phyloP scores from a whole-genome alignment of 2,329 filamentous ascomycete species.

The Exophiala sideris region DNA sequence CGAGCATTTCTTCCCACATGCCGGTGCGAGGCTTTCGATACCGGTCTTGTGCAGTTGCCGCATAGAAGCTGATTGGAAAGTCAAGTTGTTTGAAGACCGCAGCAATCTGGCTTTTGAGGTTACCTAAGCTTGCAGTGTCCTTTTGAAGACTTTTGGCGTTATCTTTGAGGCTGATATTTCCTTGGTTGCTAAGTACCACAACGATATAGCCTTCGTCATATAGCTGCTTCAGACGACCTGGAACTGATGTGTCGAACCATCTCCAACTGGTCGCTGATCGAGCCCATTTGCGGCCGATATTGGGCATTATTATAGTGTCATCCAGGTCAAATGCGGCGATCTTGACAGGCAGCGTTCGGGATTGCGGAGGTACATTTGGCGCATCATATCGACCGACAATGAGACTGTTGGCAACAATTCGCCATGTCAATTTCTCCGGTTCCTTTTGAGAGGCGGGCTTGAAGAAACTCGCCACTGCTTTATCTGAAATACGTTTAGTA shows the following conservation, averaged over 20 bases:
- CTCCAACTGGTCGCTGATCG: conserved; percentile 77
- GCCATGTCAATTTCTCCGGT: conserved; percentile 71
- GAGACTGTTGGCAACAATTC: conserved; percentile 63
- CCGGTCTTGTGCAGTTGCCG: conserved; percentile 75
- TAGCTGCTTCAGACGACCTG: conserved; percentile 62
- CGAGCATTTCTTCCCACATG: conserved; percentile 75
- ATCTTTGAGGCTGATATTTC: conserved; percentile 69
- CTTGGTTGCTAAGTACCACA: conserved; percentile 86
- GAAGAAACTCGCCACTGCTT: conserved; percentile 78
- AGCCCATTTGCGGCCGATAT: conserved; percentile 76
- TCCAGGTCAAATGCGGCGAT: conserved; percentile 58
- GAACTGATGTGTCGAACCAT: conserved; percentile 81
- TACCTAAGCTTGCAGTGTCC: conserved; percentile 64
- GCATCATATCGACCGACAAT: conserved; percentile 67
- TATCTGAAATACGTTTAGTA: conserved; percentile 30
- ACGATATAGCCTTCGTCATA: conserved; percentile 72
- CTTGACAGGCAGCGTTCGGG: conserved; percentile 24
- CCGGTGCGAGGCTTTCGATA: conserved; percentile 84
- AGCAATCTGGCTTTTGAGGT: conserved; percentile 79
- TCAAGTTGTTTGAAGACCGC: conserved; percentile 68
- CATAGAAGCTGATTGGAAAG: conserved; percentile 76
- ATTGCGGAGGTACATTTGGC: conserved; percentile 12
- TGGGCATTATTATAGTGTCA: conserved; percentile 77
- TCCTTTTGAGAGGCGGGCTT: conserved; percentile 81
- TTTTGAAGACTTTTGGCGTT: conserved; percentile 68